phyloP scores from a whole-genome alignment of 2,329 filamentous ascomycete genomes.

The Alternaria atra region DNA sequence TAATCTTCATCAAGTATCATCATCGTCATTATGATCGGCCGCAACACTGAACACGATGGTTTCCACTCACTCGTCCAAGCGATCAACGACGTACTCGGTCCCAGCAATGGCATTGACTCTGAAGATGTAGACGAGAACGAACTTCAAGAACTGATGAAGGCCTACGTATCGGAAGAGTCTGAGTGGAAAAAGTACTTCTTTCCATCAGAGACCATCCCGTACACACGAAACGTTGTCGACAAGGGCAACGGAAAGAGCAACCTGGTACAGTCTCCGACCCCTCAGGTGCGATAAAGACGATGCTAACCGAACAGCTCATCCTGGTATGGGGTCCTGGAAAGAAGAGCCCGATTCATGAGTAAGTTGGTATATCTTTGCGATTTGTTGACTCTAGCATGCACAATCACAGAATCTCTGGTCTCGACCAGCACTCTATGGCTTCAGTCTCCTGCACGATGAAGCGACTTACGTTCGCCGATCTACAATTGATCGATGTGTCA shows the following conservation, averaged over 20 bases:
- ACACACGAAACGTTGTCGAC: conserved; percentile 90
- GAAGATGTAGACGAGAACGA: conserved; percentile 80
- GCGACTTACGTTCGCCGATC: conserved; percentile 40
- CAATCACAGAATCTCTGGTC: not conserved
- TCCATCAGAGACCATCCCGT: conserved; percentile 72
- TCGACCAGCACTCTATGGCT: conserved; percentile 3
- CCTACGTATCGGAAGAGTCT: conserved; percentile 72
- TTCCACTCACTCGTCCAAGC: conserved; percentile 77
- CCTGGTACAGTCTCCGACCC: conserved; percentile 62
- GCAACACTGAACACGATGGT: conserved; percentile 29
- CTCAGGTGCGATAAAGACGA: not conserved
- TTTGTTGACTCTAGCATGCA: conserved; percentile 26
- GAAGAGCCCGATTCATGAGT: conserved; percentile 84
- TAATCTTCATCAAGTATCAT: not conserved
- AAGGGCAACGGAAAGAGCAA: conserved; percentile 86
- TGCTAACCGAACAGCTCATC: conserved; percentile 68
- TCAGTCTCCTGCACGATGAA: conserved; percentile 41
- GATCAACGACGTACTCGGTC: conserved; percentile 79
- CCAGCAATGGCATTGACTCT: conserved; percentile 82
- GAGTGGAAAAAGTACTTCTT: conserved; percentile 82
- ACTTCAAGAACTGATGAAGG: conserved; percentile 75
- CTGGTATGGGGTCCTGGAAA: conserved; percentile 90
- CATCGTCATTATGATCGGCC: conserved; percentile 31
- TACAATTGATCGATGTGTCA: conserved; percentile 38
- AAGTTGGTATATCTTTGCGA: conserved; percentile 27